phyloP scores from a whole-genome alignment of 129 eudicot genomes.

The Ambrosia trifida region DNA sequence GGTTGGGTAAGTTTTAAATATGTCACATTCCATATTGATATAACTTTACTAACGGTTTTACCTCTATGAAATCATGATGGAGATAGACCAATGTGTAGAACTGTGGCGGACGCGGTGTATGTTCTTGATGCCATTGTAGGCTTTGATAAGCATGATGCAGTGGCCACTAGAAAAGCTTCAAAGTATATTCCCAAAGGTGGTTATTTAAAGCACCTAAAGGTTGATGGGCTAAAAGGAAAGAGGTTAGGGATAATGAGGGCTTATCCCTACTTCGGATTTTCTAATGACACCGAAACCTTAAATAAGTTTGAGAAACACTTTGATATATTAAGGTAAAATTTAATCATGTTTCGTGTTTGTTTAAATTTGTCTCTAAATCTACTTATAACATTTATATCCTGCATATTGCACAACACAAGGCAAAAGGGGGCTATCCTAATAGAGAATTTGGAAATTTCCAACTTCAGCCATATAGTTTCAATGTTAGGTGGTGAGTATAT shows the following conservation, averaged over 20 bases:
- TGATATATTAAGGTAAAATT: conserved; percentile 45
- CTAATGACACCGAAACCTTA: no score
- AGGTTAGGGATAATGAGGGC: no score
- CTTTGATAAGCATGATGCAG: conserved; percentile 56
- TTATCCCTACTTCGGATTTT: no score
- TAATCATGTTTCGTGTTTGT: neutral
- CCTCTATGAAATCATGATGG: neutral
- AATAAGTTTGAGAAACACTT: no score
- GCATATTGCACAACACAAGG: conserved; percentile 32
- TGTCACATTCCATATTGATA: no score
- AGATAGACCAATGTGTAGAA: conserved; percentile 66
- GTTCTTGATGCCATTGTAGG: conserved; percentile 68
- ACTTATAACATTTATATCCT: no score
- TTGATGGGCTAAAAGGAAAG: no score
- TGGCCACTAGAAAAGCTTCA: conserved; percentile 54
- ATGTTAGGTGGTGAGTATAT: conserved; percentile 28
- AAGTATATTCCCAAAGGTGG: conserved; percentile 63
- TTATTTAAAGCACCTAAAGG: conserved; percentile 53
- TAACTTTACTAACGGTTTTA: conserved; percentile 13
- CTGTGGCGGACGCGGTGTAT: conserved; percentile 56
- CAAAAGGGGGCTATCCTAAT: conserved; percentile 51
- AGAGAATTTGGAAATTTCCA: conserved; percentile 50
- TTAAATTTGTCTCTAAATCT: neutral
- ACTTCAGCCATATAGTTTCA: conserved; percentile 33
- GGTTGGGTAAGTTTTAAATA: conserved; percentile 46